Conservation (phyloP, 2,329 filamentous ascomycete species). For the Calonectria fujianensis region DNA sequence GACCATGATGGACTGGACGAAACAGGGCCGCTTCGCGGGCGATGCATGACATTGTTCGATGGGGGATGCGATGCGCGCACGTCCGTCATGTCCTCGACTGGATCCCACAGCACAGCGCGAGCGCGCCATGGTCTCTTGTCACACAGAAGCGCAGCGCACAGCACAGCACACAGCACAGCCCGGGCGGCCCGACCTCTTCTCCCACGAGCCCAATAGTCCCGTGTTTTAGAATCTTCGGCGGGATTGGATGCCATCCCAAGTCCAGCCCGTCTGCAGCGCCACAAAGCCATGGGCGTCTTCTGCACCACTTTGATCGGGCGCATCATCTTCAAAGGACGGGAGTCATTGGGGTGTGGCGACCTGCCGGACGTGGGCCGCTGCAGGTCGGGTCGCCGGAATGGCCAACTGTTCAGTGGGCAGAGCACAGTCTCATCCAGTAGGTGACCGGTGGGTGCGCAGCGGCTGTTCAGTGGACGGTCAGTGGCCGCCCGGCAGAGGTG, state of each 20-base stretch:
- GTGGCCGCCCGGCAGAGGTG: slow-evolving; percentile 22
- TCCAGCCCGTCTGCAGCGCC: slow-evolving; percentile 35
- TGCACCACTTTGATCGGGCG: slow-evolving; percentile 37
- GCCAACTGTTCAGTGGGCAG: slow-evolving; percentile 28
- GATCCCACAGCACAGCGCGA: slow-evolving; percentile 25
- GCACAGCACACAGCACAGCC: slow-evolving; percentile 32
- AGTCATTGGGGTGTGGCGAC: background rate
- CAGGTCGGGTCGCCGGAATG: slow-evolving; percentile 18
- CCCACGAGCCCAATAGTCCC: slow-evolving; percentile 22
- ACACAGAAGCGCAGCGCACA: slow-evolving; percentile 17
- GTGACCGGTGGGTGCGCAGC: slow-evolving; percentile 21
- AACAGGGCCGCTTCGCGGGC: slow-evolving; percentile 29
- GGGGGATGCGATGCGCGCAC: slow-evolving; percentile 30
- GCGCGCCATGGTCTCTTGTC: slow-evolving; percentile 26
- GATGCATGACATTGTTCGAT: slow-evolving; percentile 39
- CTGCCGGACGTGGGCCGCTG: slow-evolving; percentile 8
- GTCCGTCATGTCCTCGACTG: slow-evolving; percentile 11
- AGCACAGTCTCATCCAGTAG: slow-evolving; percentile 25
- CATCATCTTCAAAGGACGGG: slow-evolving; percentile 7
- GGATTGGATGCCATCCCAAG: slow-evolving; percentile 35
- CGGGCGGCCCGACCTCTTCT: slow-evolving; percentile 32
- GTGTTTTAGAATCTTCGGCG: slow-evolving; percentile 33
- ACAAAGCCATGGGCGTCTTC: slow-evolving; percentile 27
- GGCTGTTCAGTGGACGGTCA: slow-evolving; percentile 11
- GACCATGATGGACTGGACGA: slow-evolving; percentile 29